phyloP scores from a whole-genome alignment of 73 alveolate species.

The Stentor coeruleus region DNA sequence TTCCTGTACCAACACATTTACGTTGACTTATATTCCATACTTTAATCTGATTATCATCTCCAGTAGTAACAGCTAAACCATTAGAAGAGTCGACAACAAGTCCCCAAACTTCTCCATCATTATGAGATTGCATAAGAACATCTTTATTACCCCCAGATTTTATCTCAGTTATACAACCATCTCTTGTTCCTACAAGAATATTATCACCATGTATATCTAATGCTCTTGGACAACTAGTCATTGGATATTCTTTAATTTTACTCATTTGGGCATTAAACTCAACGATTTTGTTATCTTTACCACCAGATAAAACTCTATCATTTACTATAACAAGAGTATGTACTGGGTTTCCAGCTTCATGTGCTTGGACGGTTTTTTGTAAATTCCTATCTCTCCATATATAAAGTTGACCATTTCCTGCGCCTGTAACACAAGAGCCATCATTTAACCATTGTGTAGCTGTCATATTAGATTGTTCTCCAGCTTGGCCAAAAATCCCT shows the following conservation, averaged over 20 bases:
- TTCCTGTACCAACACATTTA: constrained; percentile 46
- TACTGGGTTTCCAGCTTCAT: constrained; percentile 44
- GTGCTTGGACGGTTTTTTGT: constrained; percentile 49
- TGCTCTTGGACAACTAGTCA: constrained; percentile 63
- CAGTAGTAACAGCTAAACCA: constrained; percentile 69
- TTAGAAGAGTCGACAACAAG: constrained; percentile 55
- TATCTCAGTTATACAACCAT: constrained; percentile 73
- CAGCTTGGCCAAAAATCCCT: constrained; percentile 75
- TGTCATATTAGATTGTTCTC: constrained; percentile 59
- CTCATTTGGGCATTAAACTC: constrained; percentile 30
- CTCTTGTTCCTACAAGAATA: constrained; percentile 87
- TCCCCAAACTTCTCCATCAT: constrained; percentile 94
- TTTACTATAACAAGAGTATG: constrained; percentile 47
- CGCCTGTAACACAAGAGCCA: constrained; percentile 84
- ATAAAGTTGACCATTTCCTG: constrained; percentile 53
- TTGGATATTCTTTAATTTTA: constrained; percentile 32
- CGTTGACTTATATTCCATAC: constrained; percentile 45
- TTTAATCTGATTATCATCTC: constrained; percentile 82
- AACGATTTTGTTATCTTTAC: constrained; percentile 51
- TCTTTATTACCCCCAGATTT: constrained; percentile 35
- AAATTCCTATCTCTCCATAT: constrained; percentile 61
- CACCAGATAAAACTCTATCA: constrained; percentile 62
- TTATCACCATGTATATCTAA: constrained; percentile 70
- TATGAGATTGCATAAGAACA: constrained; percentile 64
- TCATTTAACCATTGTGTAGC: constrained; percentile 66